A percentile compares a stretch with the other conserved stretches of the same genome.
phyloP scores from a whole-genome alignment of 2,329 filamentous ascomycete genomes.

The Hymenoscyphus fructigenus region DNA sequence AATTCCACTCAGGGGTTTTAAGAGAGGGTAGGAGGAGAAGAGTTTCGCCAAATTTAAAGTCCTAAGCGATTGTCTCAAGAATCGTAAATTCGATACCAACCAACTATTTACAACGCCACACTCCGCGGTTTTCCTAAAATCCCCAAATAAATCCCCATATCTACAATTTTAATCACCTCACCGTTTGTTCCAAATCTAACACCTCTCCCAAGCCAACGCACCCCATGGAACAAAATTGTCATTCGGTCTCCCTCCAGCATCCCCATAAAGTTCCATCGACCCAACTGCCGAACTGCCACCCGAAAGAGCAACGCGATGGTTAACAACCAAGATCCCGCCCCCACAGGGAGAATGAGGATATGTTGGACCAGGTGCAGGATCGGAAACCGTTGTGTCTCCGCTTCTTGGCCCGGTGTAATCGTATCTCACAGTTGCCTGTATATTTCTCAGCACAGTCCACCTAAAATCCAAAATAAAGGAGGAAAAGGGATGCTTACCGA shows the following conservation, averaged over 20 bases:
- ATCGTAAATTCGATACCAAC: no score
- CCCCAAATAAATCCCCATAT: not conserved
- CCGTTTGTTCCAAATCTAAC: not conserved
- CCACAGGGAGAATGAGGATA: constrained; percentile 12
- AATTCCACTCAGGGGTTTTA: no score
- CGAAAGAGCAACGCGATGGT: constrained; percentile 4
- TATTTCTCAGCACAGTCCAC: not conserved
- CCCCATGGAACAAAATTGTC: constrained; percentile 11
- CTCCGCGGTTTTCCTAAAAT: not conserved
- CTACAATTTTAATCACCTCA: not conserved
- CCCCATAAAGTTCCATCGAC: constrained; percentile 9
- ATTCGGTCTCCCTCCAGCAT: constrained; percentile 8
- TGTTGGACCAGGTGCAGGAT: constrained; percentile 5
- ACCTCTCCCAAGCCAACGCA: constrained; percentile 10
- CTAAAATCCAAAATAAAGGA: not conserved
- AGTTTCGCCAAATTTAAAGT: no score
- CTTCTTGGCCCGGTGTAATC: constrained; percentile 3
- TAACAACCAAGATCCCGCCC: constrained; percentile 9
- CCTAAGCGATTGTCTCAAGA: no score
- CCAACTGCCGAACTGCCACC: constrained; percentile 3
- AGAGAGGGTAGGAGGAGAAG: no score
- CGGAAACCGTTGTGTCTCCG: not conserved
- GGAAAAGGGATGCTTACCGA: not conserved
- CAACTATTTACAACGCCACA: not conserved
- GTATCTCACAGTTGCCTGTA: constrained; percentile 6